Evolutionary conservation across 805 yeast species (phyloP).

Genomic region (Candida hispaniensis): DNA sequence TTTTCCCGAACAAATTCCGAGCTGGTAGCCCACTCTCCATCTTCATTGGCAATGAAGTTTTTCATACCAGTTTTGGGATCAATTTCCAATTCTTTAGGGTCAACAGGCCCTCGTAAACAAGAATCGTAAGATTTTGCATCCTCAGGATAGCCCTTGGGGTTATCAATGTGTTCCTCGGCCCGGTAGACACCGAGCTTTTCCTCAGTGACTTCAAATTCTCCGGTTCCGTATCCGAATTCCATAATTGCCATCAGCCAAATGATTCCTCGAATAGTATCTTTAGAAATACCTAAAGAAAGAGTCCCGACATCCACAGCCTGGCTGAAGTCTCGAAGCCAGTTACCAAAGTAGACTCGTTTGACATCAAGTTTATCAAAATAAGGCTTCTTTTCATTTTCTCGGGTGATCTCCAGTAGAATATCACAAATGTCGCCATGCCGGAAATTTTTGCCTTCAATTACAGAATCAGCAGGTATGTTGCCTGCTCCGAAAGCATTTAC

Average conservation of each 20-base stretch:
- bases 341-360: slow-evolving; percentile 23
- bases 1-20: slow-evolving; percentile 20
- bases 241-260: slow-evolving; percentile 21
- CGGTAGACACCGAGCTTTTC: slow-evolving; percentile 22
- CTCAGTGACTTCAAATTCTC: slow-evolving; percentile 23
- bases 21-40: slow-evolving; percentile 22
- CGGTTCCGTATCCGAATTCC: slow-evolving; percentile 24
- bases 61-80: slow-evolving; percentile 24
- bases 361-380: slow-evolving; percentile 20
- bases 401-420: slow-evolving; percentile 18
- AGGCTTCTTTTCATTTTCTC: slow-evolving; percentile 19
- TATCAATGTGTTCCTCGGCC: slow-evolving; percentile 24
- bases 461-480: slow-evolving; percentile 21
- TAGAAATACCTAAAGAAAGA: slow-evolving; percentile 17
- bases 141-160: slow-evolving; percentile 22
- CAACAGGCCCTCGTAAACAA: slow-evolving; percentile 21
- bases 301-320: slow-evolving; percentile 25
- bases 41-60: slow-evolving; percentile 23
- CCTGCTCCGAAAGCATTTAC: slow-evolving; percentile 24
- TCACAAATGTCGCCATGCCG: slow-evolving; percentile 24
- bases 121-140: slow-evolving; percentile 20
- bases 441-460: slow-evolving; percentile 22
- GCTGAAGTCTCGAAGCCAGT: slow-evolving; percentile 24
- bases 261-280: slow-evolving; percentile 20
- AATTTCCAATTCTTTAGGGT: slow-evolving; percentile 20